Conservation (phyloP, 176 grass and related monocot species). For the Otatea glauca region DNA sequence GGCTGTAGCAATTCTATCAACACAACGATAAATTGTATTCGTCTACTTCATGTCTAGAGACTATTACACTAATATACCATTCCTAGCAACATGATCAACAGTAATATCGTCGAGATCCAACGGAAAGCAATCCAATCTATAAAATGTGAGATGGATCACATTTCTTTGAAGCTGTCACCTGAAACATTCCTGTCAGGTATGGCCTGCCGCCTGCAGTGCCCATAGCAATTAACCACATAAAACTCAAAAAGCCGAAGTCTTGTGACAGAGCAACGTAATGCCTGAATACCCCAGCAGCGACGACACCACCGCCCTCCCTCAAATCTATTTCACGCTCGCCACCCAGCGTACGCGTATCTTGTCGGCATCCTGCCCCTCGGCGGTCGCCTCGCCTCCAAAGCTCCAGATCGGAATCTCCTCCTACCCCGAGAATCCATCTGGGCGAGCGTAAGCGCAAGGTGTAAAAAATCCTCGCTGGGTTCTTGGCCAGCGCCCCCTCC, state of each 20-base stretch:
- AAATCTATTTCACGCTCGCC: not conserved
- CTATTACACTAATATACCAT: too few species aligned
- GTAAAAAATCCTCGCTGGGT: not conserved
- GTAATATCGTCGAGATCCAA: too few species aligned
- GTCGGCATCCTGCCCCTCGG: not conserved
- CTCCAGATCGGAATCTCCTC: constrained; percentile 25
- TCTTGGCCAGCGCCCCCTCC: not conserved
- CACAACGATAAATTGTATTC: not conserved
- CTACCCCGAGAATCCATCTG: not conserved
- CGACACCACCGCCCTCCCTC: not conserved
- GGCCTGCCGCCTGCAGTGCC: too few species aligned
- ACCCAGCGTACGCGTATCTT: not conserved
- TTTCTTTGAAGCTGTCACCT: not conserved
- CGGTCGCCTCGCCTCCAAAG: not conserved
- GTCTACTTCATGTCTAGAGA: too few species aligned
- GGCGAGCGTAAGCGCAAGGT: constrained; percentile 17
- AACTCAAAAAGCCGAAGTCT: not conserved
- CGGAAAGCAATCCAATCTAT: not conserved
- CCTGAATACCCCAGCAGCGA: constrained; percentile 1
- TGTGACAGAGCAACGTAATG: constrained; percentile 20
- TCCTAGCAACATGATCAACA: too few species aligned
- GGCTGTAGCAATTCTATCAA: too few species aligned
- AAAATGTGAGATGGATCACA: not conserved
- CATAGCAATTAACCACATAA: not conserved
- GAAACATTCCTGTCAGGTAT: not conserved